These are phyloP conservation scores for Solanum neorickii DNA, from an alignment of 257 asterid species.

Conservation along the genomic window DNA sequence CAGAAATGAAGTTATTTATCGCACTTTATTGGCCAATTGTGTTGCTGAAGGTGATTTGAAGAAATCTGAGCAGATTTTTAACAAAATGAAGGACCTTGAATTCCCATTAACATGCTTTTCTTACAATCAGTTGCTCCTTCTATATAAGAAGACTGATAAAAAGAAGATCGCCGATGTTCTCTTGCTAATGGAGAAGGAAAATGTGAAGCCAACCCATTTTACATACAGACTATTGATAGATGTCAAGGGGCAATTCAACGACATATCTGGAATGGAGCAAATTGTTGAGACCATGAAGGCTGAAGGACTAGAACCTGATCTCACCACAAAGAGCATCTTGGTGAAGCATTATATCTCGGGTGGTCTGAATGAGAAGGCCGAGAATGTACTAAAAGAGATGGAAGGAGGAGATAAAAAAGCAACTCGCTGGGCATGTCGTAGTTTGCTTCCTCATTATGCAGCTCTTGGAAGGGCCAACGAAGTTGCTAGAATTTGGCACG, in stretches of 20 bases:
- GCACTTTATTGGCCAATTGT: constrained; percentile 52
- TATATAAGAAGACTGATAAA: constrained; percentile 45
- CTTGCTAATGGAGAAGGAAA: constrained; percentile 55
- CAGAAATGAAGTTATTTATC: constrained; percentile 46
- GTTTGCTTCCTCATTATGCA: constrained; percentile 61
- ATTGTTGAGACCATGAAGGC: constrained; percentile 46
- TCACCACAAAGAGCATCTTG: constrained; percentile 11
- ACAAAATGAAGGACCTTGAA: constrained; percentile 44
- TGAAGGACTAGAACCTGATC: constrained; percentile 37
- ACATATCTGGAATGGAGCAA: constrained; percentile 64
- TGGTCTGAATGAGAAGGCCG: constrained; percentile 57
- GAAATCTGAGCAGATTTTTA: constrained; percentile 53
- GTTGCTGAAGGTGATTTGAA: constrained; percentile 21
- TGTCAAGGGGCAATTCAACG: constrained; percentile 47
- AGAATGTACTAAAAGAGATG: constrained; percentile 43
- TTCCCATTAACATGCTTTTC: constrained; percentile 37
- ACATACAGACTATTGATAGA: constrained; percentile 51
- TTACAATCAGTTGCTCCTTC: constrained; percentile 57
- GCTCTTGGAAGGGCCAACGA: constrained; percentile 46
- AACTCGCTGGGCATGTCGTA: constrained; percentile 32
- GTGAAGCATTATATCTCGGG: constrained; percentile 30
- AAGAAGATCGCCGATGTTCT: constrained; percentile 57
- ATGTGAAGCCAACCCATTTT: constrained; percentile 37
- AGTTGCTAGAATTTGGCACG: constrained; percentile 57
- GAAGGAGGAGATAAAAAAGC: constrained; percentile 35